phyloP scores from a whole-genome alignment of 2,329 filamentous ascomycete species.

The Pseudogymnoascus sp. region DNA sequence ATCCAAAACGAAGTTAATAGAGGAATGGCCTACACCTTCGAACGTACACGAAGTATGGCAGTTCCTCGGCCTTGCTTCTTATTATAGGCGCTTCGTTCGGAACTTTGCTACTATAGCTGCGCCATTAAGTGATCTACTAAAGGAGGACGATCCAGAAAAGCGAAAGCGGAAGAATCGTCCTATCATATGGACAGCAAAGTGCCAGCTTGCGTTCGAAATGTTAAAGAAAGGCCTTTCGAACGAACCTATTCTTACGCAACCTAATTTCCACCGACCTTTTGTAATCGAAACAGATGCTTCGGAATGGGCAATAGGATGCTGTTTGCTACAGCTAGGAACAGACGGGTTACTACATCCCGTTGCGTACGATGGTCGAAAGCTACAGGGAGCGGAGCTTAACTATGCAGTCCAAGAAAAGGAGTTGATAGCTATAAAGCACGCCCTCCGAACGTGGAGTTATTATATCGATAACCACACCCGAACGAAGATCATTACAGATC shows the following conservation, averaged over 20 bases:
- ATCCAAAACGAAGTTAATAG: constrained; percentile 13
- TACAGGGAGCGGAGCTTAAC: constrained; percentile 17
- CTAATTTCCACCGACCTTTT: not conserved
- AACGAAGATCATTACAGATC: too few relatives aligned
- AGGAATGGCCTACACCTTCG: constrained; percentile 15
- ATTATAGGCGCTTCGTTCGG: constrained; percentile 27
- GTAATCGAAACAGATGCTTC: not conserved
- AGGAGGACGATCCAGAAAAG: not conserved
- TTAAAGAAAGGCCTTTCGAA: not conserved
- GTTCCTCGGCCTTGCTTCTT: constrained; percentile 28
- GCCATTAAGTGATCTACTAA: not conserved
- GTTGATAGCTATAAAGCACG: constrained; percentile 25
- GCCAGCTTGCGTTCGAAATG: not conserved
- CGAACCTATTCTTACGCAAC: not conserved
- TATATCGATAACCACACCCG: too few relatives aligned
- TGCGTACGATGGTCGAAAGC: not conserved
- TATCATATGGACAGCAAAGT: not conserved
- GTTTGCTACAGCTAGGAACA: not conserved
- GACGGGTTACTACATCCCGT: not conserved
- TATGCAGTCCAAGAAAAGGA: constrained; percentile 32
- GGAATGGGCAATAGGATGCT: not conserved
- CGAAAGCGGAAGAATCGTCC: not conserved
- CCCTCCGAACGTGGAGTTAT: too few relatives aligned
- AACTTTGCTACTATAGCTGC: constrained; percentile 16
- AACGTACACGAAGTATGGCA: constrained; percentile 20